A percentile compares a stretch with the other conserved stretches of the same genome.
Conservation (phyloP, 768 basidiomycete genomes). For the Cubamyces lactineus region DNA sequence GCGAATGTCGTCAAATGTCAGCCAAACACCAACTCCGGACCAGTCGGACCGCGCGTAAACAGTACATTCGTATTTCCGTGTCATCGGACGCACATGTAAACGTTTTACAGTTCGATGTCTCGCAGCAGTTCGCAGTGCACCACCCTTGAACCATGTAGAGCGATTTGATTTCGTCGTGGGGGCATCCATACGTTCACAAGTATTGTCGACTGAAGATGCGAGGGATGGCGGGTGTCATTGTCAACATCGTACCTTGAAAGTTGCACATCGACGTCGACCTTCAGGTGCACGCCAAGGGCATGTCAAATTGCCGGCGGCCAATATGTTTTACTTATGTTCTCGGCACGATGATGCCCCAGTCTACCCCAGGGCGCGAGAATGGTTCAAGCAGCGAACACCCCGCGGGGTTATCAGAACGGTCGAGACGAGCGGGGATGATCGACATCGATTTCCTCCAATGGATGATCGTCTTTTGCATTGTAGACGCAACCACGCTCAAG, state of each 20-base stretch:
- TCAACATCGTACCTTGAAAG: background rate
- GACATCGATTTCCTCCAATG: constrained; percentile 1
- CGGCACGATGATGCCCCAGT: background rate
- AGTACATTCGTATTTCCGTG: too few relatives aligned
- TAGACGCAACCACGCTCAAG: background rate
- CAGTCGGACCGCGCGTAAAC: background rate
- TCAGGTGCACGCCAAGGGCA: background rate
- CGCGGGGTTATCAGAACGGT: constrained; percentile 9
- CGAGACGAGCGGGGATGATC: constrained; percentile 3
- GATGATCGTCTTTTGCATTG: constrained; percentile 1
- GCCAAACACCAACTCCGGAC: too few relatives aligned
- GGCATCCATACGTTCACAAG: too few relatives aligned
- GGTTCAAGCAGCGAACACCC: background rate
- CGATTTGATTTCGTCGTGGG: too few relatives aligned
- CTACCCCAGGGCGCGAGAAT: background rate
- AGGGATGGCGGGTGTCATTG: too few relatives aligned
- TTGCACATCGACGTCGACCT: too few relatives aligned
- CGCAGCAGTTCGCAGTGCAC: too few relatives aligned
- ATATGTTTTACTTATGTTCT: background rate
- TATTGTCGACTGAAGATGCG: too few relatives aligned
- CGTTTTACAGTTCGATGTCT: too few relatives aligned
- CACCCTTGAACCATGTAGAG: too few relatives aligned
- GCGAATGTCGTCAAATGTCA: too few relatives aligned
- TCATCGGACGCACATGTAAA: too few relatives aligned
- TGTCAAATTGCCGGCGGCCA: background rate